Evolutionary conservation across 2,329 filamentous ascomycete species (phyloP).

Genomic region (Neurospora crassa): DNA sequence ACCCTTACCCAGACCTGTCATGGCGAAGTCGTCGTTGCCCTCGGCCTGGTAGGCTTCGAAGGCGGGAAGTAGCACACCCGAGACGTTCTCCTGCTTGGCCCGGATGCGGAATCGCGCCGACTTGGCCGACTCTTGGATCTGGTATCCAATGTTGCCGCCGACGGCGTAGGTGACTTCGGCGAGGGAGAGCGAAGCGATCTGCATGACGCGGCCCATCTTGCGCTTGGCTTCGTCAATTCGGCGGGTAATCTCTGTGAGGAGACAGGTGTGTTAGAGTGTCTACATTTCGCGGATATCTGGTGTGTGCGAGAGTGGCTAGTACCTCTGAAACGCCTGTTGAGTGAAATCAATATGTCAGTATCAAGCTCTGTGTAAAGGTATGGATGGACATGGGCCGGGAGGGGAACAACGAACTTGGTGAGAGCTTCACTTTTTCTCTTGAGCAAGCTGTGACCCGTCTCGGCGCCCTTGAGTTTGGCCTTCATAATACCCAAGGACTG

Average conservation of each 20-base stretch:
- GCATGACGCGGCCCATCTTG: slow-evolving; percentile 99
- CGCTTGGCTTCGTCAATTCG: slow-evolving; percentile 98
- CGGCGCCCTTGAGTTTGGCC: slow-evolving; percentile 88
- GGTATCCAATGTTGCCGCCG: slow-evolving; percentile 90
- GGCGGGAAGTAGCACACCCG: slow-evolving; percentile 83
- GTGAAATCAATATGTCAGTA: slow-evolving; percentile 7
- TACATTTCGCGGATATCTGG: not conserved
- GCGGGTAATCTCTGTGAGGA: slow-evolving; percentile 69
- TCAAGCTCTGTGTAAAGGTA: not conserved
- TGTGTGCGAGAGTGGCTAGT: slow-evolving; percentile 22
- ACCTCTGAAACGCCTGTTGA: slow-evolving; percentile 76
- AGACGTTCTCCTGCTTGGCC: slow-evolving; percentile 97
- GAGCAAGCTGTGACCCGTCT: slow-evolving; percentile 84
- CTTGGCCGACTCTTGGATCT: slow-evolving; percentile 93
- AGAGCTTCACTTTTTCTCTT: slow-evolving; percentile 98
- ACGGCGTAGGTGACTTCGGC: slow-evolving; percentile 97
- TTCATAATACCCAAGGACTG: slow-evolving; percentile 98
- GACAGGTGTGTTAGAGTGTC: not conserved
- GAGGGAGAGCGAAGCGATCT: slow-evolving; percentile 94
- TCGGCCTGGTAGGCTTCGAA: slow-evolving; percentile 89
- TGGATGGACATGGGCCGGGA: not conserved
- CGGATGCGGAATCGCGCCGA: slow-evolving; percentile 85
- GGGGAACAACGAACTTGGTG: slow-evolving; percentile 64
- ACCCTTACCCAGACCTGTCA: slow-evolving; percentile 93
- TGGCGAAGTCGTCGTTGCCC: slow-evolving; percentile 86